Conservation (phyloP, 768 basidiomycete species). For the Tremella fuciformis region DNA sequence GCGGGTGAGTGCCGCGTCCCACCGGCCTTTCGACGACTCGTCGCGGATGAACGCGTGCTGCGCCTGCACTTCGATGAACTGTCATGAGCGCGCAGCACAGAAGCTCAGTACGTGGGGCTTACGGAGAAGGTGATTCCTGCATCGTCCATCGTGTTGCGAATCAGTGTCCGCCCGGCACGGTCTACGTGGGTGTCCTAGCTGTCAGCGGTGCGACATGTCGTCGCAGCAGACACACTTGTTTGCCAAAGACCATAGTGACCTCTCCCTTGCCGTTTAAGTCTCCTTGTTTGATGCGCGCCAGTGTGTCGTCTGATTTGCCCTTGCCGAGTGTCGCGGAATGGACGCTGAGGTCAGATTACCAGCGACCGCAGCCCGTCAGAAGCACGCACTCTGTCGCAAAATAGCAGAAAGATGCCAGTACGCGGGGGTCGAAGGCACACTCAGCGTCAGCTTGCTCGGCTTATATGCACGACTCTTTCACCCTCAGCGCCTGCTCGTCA, state of each 20-base stretch:
- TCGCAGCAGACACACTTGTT: conserved; percentile 55
- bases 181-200: conserved; percentile 80
- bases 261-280: conserved; percentile 77
- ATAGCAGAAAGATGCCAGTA: conserved; percentile 83
- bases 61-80: conserved; percentile 95
- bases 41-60: conserved; percentile 96
- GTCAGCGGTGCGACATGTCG: too few species aligned
- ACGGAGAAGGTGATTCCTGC: conserved; percentile 70
- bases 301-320: conserved; percentile 74
- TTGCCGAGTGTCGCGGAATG: conserved; percentile 83
- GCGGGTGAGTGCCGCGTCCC: conserved; percentile 87
- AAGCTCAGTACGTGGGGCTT: conserved; percentile 34
- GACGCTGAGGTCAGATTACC: conserved; percentile 52
- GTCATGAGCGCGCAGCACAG: neutral
- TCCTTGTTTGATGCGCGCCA: conserved; percentile 68
- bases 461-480: neutral
- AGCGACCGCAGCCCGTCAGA: too few species aligned
- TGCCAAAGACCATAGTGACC: conserved; percentile 93
- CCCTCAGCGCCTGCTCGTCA: neutral
- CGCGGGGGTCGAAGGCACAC: conserved; percentile 83
- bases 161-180: conserved; percentile 76
- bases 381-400: conserved; percentile 75
- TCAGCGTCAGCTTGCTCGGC: conserved; percentile 44
- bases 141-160: conserved; percentile 78
- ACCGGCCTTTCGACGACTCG: conserved; percentile 85